Evolutionary conservation across 179 eudicot species (phyloP).

Genomic region (Silene vulgaris): DNA sequence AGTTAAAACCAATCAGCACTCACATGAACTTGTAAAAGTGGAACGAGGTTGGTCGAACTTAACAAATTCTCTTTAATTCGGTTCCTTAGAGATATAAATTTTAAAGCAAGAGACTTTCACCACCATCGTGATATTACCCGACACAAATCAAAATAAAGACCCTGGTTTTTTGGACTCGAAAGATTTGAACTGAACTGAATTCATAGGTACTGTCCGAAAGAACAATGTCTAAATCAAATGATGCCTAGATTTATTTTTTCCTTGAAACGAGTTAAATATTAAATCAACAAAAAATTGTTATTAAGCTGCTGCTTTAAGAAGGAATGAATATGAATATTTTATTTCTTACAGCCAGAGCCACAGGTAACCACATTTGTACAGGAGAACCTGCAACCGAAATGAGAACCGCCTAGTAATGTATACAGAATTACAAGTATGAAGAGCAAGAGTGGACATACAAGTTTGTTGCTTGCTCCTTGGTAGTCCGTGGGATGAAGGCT

Average conservation of each 20-base stretch:
- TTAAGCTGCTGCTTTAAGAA: not conserved
- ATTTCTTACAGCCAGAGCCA: not conserved
- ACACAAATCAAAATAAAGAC: no score
- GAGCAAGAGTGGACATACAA: slow-evolving; percentile 6
- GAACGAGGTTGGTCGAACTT: no score
- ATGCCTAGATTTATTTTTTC: not conserved
- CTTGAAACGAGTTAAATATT: not conserved
- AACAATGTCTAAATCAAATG: not conserved
- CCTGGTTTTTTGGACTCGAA: no score
- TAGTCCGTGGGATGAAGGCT: not conserved
- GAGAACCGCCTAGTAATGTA: not conserved
- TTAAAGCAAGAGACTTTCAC: no score
- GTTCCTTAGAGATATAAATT: no score
- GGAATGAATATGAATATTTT: not conserved
- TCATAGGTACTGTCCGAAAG: not conserved
- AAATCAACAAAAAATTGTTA: not conserved
- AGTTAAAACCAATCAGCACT: no score
- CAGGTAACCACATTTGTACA: not conserved
- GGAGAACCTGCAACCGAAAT: not conserved
- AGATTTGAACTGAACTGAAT: no score
- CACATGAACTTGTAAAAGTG: no score
- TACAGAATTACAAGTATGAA: slow-evolving; percentile 5
- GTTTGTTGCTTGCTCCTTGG: not conserved
- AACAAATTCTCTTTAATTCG: no score
- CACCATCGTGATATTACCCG: no score